Percentiles rank a stretch among this genome's conserved stretches.
Conservation (phyloP, 306 rosid species). For the Inga oerstediana region DNA sequence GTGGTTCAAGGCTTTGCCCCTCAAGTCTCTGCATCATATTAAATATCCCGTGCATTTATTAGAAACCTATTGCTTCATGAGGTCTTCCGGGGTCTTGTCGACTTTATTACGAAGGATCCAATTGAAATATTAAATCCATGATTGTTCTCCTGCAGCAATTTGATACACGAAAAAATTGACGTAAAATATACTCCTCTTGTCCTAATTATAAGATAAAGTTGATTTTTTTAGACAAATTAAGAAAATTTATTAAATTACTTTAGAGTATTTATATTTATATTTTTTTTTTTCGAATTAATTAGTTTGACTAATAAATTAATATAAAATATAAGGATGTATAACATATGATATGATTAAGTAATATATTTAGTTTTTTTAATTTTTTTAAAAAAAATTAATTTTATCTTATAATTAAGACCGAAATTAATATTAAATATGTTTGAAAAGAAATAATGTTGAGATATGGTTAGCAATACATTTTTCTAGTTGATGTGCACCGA, state of each 20-base stretch:
- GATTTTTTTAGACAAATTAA: too few species aligned
- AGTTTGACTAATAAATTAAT: too few species aligned
- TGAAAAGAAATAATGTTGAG: not conserved
- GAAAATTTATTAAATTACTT: too few species aligned
- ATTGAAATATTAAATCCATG: not conserved
- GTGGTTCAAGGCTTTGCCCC: not conserved
- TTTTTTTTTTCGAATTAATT: too few species aligned
- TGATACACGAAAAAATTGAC: not conserved
- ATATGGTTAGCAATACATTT: not conserved
- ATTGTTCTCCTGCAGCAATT: not conserved
- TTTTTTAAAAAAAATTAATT: too few species aligned
- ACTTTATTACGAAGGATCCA: not conserved
- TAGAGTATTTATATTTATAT: too few species aligned
- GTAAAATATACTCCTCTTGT: not conserved
- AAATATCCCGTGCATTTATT: not conserved
- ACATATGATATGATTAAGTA: too few species aligned
- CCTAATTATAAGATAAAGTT: too few species aligned
- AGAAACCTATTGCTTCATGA: not conserved
- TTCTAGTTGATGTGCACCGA: not conserved
- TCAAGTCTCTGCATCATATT: not conserved
- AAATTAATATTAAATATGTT: too few species aligned
- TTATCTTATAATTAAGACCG: too few species aligned
- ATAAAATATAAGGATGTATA: too few species aligned
- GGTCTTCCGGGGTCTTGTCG: not conserved
- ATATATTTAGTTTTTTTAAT: too few species aligned